Percentiles rank a stretch among this genome's conserved stretches.
phyloP scores from a whole-genome alignment of 1,284 basidiomycete genomes.

The Rhodotorula sp. region DNA sequence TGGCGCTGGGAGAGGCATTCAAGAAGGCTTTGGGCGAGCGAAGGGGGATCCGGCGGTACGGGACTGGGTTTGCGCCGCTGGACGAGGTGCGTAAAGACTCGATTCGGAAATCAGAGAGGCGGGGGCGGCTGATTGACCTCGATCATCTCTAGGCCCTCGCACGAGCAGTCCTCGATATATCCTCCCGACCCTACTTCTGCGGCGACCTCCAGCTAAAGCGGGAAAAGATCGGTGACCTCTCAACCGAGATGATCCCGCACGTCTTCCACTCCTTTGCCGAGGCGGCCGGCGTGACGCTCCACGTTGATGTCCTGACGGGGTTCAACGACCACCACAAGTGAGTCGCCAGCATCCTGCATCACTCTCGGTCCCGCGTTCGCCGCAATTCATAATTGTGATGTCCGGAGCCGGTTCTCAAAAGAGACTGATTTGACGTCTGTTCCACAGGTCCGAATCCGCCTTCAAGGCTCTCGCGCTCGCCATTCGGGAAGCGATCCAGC shows the following conservation, averaged over 20 bases:
- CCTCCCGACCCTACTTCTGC: constrained; percentile 91
- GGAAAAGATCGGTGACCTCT: constrained; percentile 93
- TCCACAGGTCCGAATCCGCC: constrained; percentile 82
- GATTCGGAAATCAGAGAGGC: background rate
- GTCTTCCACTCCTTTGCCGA: constrained; percentile 91
- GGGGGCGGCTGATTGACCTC: background rate
- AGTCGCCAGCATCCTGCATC: too few species aligned
- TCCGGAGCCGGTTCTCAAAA: too few species aligned
- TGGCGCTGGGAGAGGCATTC: constrained; percentile 63
- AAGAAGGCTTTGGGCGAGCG: constrained; percentile 94
- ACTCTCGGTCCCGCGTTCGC: background rate
- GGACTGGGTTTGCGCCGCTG: constrained; percentile 92
- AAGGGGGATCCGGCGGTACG: constrained; percentile 90
- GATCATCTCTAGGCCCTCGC: constrained; percentile 69
- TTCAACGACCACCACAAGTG: constrained; percentile 98
- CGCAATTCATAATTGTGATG: too few species aligned
- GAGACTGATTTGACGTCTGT: background rate
- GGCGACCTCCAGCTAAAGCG: constrained; percentile 79
- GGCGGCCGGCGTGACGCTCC: constrained; percentile 83
- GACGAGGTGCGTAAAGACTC: constrained; percentile 70
- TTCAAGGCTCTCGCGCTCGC: constrained; percentile 98
- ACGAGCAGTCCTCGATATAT: constrained; percentile 95
- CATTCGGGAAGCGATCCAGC: constrained; percentile 86
- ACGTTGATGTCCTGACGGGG: constrained; percentile 89
- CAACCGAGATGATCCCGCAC: constrained; percentile 94